A percentile compares a stretch with the other conserved stretches of the same genome.
Conservation (phyloP, 2,329 filamentous ascomycete species). For the Aspergillus hiratsukae region DNA sequence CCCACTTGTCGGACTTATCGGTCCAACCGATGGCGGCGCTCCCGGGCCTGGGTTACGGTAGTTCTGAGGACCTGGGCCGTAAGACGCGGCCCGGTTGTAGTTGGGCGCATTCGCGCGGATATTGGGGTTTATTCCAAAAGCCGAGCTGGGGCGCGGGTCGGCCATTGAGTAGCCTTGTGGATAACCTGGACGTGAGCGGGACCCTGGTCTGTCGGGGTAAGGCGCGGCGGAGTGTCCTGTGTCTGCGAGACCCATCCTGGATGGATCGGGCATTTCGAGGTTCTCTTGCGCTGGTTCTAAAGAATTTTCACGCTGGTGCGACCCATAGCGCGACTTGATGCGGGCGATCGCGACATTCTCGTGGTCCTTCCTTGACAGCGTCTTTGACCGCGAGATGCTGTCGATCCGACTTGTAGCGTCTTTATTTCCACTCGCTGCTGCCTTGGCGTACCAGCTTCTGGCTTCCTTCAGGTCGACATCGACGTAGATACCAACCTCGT, state of each 20-base stretch:
- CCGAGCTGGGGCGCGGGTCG: constrained; percentile 42
- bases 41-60: constrained; percentile 32
- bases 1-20: constrained; percentile 26
- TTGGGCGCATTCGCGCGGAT: constrained; percentile 38
- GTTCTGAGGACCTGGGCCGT: constrained; percentile 29
- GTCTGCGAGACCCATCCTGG: constrained; percentile 37
- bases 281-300: constrained; percentile 41
- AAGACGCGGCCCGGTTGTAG: constrained; percentile 31
- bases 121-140: constrained; percentile 47
- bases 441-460: constrained; percentile 82
- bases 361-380: constrained; percentile 84
- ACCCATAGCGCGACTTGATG: constrained; percentile 78
- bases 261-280: constrained; percentile 48
- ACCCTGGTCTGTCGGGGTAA: constrained; percentile 37
- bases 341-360: constrained; percentile 83
- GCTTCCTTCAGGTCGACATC: constrained; percentile 79
- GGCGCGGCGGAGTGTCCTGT: constrained; percentile 36
- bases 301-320: constrained; percentile 45
- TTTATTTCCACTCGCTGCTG: constrained; percentile 84
- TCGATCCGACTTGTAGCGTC: constrained; percentile 80
- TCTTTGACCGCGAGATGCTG: constrained; percentile 75
- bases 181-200: constrained; percentile 31
- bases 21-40: constrained; percentile 26
- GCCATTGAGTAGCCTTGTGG: constrained; percentile 30
- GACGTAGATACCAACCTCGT: constrained; percentile 92